Conservation (phyloP, 2,329 filamentous ascomycete species). For the Cadophora malorum region DNA sequence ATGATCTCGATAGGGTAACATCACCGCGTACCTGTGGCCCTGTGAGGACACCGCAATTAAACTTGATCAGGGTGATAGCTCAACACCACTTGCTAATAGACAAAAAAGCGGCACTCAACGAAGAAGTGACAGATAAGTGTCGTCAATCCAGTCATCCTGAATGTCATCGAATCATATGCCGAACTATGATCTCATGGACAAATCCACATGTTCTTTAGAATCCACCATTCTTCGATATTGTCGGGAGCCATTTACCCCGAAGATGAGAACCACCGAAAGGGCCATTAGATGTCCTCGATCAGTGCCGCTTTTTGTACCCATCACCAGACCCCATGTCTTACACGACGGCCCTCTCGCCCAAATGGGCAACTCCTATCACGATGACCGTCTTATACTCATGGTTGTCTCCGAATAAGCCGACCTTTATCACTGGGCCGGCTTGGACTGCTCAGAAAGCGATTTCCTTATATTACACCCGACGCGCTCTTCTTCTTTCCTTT, state of each 20-base stretch:
- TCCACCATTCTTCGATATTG: no score
- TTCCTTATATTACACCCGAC: conserved; percentile 1
- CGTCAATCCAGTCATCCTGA: no score
- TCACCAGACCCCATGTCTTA: not conserved
- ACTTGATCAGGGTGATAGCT: conserved; percentile 1
- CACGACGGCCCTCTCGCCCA: not conserved
- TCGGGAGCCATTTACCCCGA: no score
- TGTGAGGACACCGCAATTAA: conserved; percentile 1
- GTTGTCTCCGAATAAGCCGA: not conserved
- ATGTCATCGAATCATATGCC: no score
- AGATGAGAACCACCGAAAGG: no score
- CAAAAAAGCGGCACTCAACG: not conserved
- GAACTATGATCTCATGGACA: no score
- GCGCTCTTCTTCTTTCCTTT: not conserved
- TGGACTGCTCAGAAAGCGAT: not conserved
- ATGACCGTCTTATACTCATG: conserved; percentile 3
- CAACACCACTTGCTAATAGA: not conserved
- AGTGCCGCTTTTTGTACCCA: not conserved
- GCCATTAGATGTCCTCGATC: not conserved
- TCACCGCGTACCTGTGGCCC: conserved; percentile 7
- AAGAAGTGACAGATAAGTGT: not conserved
- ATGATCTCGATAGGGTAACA: not conserved
- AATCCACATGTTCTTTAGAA: no score
- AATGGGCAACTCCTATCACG: not conserved
- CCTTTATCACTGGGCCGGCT: not conserved